phyloP scores from a whole-genome alignment of 179 eudicot species.

The Beta corolliflora region DNA sequence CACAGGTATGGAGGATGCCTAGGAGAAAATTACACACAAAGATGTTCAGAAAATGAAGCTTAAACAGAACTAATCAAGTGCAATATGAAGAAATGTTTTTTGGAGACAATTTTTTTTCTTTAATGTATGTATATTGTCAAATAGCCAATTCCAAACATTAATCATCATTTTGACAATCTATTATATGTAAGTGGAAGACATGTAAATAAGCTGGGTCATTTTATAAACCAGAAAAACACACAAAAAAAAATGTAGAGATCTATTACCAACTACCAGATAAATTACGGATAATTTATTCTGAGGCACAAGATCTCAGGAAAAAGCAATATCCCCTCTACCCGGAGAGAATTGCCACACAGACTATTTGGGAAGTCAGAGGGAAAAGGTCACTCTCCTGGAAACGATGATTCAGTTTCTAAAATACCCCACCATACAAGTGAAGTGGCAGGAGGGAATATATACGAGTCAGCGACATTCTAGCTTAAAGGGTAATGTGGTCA shows the following conservation, averaged over 20 bases:
- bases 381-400: background rate
- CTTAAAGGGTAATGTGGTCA: background rate
- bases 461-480: background rate
- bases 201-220: background rate
- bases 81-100: background rate
- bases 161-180: background rate
- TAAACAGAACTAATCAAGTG: background rate
- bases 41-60: background rate
- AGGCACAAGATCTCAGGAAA: background rate
- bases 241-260: background rate
- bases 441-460: background rate
- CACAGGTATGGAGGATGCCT: slow-evolving; percentile 71
- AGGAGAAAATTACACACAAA: slow-evolving; percentile 7
- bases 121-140: background rate
- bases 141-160: background rate
- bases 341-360: background rate
- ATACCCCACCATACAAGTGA: no score
- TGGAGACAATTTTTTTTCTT: background rate
- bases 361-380: background rate
- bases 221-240: background rate
- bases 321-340: background rate
- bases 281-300: background rate
- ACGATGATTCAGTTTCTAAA: background rate
- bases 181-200: background rate
- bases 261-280: background rate